phyloP scores from a whole-genome alignment of 164 flowering plant genomes.

The Vitis rupestris region DNA sequence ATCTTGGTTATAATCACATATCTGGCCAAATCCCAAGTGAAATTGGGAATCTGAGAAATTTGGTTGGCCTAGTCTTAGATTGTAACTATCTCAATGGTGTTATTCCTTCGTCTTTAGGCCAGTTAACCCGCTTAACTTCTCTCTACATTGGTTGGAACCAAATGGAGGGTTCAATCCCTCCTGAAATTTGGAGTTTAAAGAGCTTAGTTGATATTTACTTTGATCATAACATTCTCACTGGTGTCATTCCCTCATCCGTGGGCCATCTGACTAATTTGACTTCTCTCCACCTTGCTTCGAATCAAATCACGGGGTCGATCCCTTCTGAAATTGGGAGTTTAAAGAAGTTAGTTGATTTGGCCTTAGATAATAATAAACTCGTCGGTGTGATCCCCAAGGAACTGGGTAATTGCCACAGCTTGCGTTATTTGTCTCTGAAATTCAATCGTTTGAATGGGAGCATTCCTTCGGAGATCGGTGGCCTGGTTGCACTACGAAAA shows the following conservation, averaged over 20 bases:
- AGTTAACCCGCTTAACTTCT: neutral
- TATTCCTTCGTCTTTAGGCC: slow-evolving; percentile 3
- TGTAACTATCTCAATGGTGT: slow-evolving; percentile 7
- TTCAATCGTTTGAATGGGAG: neutral
- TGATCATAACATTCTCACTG: neutral
- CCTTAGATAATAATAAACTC: no score
- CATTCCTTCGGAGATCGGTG: no score
- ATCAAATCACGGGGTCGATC: neutral
- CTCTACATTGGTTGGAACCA: neutral
- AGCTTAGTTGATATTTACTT: neutral
- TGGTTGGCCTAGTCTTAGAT: neutral
- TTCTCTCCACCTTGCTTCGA: no score
- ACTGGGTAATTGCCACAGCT: neutral
- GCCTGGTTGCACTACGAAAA: neutral
- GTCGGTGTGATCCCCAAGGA: neutral
- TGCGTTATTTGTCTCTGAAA: neutral
- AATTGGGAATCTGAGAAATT: neutral
- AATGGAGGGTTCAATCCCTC: neutral
- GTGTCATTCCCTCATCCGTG: neutral
- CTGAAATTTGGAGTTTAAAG: neutral
- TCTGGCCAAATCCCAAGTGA: slow-evolving; percentile 3
- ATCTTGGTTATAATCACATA: neutral
- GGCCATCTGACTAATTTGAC: no score
- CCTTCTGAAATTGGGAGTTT: no score
- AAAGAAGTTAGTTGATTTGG: no score